These are phyloP conservation scores for Lodderomyces theae DNA, from an alignment of 1,139 yeast species.

Conservation along the genomic window DNA sequence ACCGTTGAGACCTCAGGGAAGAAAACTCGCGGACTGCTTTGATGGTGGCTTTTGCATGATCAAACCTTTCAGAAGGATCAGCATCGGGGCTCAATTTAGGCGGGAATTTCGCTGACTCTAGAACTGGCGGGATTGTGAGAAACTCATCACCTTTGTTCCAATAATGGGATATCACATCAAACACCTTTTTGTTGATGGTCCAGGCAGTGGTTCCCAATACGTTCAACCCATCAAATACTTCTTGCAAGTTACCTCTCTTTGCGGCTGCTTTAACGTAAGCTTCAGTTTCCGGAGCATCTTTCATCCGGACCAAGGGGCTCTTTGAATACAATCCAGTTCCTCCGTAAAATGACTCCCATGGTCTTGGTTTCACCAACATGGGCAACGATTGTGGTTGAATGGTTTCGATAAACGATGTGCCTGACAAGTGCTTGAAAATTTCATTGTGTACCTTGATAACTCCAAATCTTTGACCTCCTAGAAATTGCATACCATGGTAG, in stretches of 20 bases:
- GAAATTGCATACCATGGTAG: slow-evolving; percentile 81
- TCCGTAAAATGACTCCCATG: slow-evolving; percentile 76
- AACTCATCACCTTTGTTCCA: slow-evolving; percentile 87
- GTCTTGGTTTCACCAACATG: slow-evolving; percentile 85
- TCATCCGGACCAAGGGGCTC: slow-evolving; percentile 66
- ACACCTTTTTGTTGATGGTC: slow-evolving; percentile 79
- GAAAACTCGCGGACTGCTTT: slow-evolving; percentile 59
- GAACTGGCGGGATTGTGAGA: slow-evolving; percentile 73
- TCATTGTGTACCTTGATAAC: slow-evolving; percentile 73
- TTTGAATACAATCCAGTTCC: slow-evolving; percentile 82
- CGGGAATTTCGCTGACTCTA: slow-evolving; percentile 57
- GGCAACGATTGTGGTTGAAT: slow-evolving; percentile 90
- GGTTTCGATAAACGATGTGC: slow-evolving; percentile 61
- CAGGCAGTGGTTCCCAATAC: slow-evolving; percentile 88
- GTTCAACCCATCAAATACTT: slow-evolving; percentile 78
- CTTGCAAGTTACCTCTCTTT: slow-evolving; percentile 59
- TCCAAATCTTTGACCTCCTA: slow-evolving; percentile 77
- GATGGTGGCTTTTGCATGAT: slow-evolving; percentile 63
- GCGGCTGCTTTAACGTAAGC: slow-evolving; percentile 88
- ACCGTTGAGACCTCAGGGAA: slow-evolving; percentile 77
- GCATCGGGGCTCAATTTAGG: slow-evolving; percentile 61
- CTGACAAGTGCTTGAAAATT: slow-evolving; percentile 63
- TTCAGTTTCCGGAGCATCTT: slow-evolving; percentile 83
- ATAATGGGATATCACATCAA: slow-evolving; percentile 65
- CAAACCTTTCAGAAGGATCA: slow-evolving; percentile 70